These are phyloP conservation scores for Aegilops umbellulata DNA, from an alignment of 176 grass and related monocot species.

Conservation along the genomic window DNA sequence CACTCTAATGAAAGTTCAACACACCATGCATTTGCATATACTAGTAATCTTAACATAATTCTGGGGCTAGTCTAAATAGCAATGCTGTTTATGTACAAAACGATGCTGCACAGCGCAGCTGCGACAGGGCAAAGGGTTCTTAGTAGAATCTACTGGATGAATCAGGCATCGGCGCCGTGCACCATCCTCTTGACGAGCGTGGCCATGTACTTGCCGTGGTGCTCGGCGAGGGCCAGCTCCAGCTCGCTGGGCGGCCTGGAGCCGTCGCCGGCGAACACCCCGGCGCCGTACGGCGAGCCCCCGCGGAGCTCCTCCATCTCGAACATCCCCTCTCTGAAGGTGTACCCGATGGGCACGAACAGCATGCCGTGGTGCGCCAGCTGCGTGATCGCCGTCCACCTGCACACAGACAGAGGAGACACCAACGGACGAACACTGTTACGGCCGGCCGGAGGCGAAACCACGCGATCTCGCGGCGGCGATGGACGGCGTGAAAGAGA, in stretches of 20 bases:
- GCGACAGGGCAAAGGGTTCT: no score
- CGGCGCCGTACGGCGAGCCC: slow-evolving; percentile 55
- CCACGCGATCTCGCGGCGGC: neutral
- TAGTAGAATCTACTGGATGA: neutral
- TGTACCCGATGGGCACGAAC: slow-evolving; percentile 64
- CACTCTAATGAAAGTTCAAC: neutral
- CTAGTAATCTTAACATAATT: neutral
- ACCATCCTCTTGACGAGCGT: slow-evolving; percentile 50
- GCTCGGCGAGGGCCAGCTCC: slow-evolving; percentile 55
- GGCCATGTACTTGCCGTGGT: slow-evolving; percentile 73
- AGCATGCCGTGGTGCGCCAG: slow-evolving; percentile 66
- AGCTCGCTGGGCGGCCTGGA: slow-evolving; percentile 43
- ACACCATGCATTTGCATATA: neutral
- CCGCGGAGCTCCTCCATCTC: slow-evolving; percentile 57
- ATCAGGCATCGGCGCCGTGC: neutral
- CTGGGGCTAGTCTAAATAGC: neutral
- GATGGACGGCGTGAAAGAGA: no score
- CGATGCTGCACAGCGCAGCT: no score
- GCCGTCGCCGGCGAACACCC: slow-evolving; percentile 52
- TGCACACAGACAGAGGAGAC: neutral
- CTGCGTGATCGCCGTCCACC: slow-evolving; percentile 64
- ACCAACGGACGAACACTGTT: no score
- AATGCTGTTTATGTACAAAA: neutral
- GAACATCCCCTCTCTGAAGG: slow-evolving; percentile 52
- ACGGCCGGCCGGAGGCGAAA: neutral